phyloP scores from a whole-genome alignment of 768 basidiomycete species.

The Exidia glandulosa region DNA sequence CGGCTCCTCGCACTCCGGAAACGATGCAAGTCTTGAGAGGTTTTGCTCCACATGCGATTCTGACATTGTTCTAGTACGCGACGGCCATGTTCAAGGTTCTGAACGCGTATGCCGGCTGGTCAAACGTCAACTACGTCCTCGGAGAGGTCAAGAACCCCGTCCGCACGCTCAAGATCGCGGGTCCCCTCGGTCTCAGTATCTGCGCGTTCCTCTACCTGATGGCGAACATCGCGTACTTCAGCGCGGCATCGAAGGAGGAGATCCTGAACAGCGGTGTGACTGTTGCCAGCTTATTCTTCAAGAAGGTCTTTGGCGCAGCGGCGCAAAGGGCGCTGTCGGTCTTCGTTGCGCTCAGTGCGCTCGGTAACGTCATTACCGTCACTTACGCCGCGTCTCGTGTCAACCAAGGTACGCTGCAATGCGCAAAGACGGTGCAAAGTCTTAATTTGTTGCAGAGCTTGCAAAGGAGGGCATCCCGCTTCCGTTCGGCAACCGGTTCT shows the following conservation, averaged over 20 bases:
- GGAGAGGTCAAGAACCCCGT: slow-evolving; percentile 51
- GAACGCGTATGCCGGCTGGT: slow-evolving; percentile 39
- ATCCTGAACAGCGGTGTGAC: slow-evolving; percentile 39
- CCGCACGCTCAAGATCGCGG: slow-evolving; percentile 51
- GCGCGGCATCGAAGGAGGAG: slow-evolving; percentile 36
- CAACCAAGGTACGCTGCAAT: too few relatives aligned
- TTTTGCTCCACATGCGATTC: neutral
- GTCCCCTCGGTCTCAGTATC: slow-evolving; percentile 44
- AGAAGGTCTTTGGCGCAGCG: slow-evolving; percentile 38
- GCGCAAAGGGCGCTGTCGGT: slow-evolving; percentile 47
- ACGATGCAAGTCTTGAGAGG: slow-evolving; percentile 23
- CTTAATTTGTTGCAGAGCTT: slow-evolving; percentile 27
- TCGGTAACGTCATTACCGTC: slow-evolving; percentile 22
- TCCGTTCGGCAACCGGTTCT: slow-evolving; percentile 46
- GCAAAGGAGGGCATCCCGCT: slow-evolving; percentile 55
- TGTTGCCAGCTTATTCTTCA: slow-evolving; percentile 50
- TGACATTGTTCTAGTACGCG: slow-evolving; percentile 34
- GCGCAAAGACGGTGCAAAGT: slow-evolving; percentile 10
- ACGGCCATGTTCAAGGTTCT: slow-evolving; percentile 52
- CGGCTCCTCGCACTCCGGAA: slow-evolving; percentile 41
- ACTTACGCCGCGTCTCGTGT: slow-evolving; percentile 41
- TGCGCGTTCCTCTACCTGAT: slow-evolving; percentile 43
- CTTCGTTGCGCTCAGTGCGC: slow-evolving; percentile 39
- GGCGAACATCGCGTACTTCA: slow-evolving; percentile 49
- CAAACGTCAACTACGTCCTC: slow-evolving; percentile 46